Evolutionary conservation across 2,329 filamentous ascomycete genomes (phyloP).

Genomic region (Orbilia brochopaga): DNA sequence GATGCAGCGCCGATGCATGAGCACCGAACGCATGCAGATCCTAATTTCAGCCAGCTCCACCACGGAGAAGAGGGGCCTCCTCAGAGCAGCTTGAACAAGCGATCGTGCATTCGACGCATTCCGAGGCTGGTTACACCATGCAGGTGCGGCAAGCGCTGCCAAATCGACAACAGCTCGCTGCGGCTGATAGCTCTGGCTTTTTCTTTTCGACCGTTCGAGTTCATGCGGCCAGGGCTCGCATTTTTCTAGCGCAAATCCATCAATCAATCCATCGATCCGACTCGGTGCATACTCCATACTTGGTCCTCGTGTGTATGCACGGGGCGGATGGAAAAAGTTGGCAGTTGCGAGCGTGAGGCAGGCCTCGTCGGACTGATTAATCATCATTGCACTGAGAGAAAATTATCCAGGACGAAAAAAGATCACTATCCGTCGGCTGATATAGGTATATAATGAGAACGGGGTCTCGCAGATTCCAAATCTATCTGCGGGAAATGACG

Average conservation of each 20-base stretch:
- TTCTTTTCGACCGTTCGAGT: background rate
- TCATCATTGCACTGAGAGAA: too few relatives aligned
- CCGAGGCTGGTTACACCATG: slow-evolving; percentile 9
- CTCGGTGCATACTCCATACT: too few relatives aligned
- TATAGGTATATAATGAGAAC: too few relatives aligned
- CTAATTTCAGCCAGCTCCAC: background rate
- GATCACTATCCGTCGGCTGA: slow-evolving; percentile 1
- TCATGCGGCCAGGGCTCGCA: too few relatives aligned
- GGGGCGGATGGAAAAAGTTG: background rate
- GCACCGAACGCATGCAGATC: background rate
- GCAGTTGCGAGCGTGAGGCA: too few relatives aligned
- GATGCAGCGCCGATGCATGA: background rate
- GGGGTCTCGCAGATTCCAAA: background rate
- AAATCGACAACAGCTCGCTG: background rate
- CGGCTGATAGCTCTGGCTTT: background rate
- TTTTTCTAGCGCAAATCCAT: background rate
- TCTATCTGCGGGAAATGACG: slow-evolving; percentile 9
- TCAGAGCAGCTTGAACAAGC: background rate
- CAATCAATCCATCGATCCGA: background rate
- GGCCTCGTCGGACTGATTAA: too few relatives aligned
- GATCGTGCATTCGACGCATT: slow-evolving; percentile 3
- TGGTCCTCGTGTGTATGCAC: too few relatives aligned
- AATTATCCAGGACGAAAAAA: too few relatives aligned
- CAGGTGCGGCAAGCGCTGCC: background rate
- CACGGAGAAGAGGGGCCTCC: background rate